A percentile compares a stretch with the other conserved stretches of the same genome.
phyloP scores from a whole-genome alignment of 148 eudicot species.

The Amaranthus cruentus region DNA sequence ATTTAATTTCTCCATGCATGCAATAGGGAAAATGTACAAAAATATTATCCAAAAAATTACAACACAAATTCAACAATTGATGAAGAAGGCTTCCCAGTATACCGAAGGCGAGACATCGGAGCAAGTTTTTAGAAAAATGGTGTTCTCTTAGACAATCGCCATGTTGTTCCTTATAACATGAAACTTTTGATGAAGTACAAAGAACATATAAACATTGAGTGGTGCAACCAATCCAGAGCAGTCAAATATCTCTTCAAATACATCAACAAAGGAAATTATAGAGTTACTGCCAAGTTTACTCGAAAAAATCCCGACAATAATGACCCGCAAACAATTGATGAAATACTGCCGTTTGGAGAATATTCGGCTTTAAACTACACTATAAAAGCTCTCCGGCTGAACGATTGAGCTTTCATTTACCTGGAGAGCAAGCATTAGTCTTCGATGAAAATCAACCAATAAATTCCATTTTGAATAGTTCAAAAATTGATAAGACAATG shows the following conservation, averaged over 20 bases:
- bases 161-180: too few species aligned
- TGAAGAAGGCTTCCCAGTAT: too few species aligned
- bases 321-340: background rate
- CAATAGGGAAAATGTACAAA: background rate
- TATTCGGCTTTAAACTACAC: slow-evolving; percentile 2
- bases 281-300: too few species aligned
- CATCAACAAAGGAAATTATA: too few species aligned
- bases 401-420: slow-evolving; percentile 3
- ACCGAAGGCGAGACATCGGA: too few species aligned
- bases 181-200: too few species aligned
- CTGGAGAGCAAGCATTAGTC: background rate
- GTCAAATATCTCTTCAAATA: too few species aligned
- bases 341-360: slow-evolving; percentile 15
- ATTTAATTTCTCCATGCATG: background rate
- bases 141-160: too few species aligned
- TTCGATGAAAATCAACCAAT: background rate
- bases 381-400: background rate
- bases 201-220: too few species aligned
- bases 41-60: background rate
- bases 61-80: background rate
- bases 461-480: background rate
- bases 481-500: background rate
- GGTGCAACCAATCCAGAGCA: too few species aligned
- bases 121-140: too few species aligned
- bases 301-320: too few species aligned